Evolutionary conservation across 2,329 filamentous ascomycete genomes (phyloP), one percentile per base, ranked within the genome.

Genomic region (Cercospora sp.): DNA sequence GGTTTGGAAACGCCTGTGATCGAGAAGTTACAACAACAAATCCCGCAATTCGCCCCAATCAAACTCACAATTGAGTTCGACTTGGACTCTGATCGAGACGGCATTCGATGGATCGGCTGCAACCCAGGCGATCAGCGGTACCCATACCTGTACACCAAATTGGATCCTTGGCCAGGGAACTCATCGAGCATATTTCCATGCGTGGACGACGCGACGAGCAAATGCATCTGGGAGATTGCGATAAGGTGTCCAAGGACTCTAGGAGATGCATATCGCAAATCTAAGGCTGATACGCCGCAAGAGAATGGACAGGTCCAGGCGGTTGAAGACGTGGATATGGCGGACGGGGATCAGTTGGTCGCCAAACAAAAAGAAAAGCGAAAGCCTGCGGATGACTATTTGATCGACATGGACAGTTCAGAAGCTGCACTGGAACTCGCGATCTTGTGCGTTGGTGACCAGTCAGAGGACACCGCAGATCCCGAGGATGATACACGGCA

Each of bases 151-250:
- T 99, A 97, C 79, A 97, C 94, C 0, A 90, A 90, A 48, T 93
- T 94, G 75, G 91, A 90, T 2, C 83, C 90, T 51, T 90, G 91
- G 69, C 88, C 93, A 0, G 93, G 94, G 31, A 90, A 89, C 18
- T 90, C 93, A 0, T 94, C 90, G 58, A 94, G 90, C 73, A 88
- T 98, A 28, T 99, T 99, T 75, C 95, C 95, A 0, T 98, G 95
- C 78, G 86, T 98, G 63, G 95, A 99, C 77, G 91, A 97, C 76
- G 88, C 91, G 26, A 89, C 89, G 36, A 90, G 91, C 66, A 87
- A 93, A 65, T 94, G 90, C 75, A 89, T 90, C 10, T 99, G 95
- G 92, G 92, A 93, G 66, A 86, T 99, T 60, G 92, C 91, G 1
- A 90, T 99, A 76, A 93, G 90, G 67, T 94, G 90, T 73, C 92